Conservation (phyloP, 2,329 filamentous ascomycete species). For the Phyllosticta citribraziliensis region DNA sequence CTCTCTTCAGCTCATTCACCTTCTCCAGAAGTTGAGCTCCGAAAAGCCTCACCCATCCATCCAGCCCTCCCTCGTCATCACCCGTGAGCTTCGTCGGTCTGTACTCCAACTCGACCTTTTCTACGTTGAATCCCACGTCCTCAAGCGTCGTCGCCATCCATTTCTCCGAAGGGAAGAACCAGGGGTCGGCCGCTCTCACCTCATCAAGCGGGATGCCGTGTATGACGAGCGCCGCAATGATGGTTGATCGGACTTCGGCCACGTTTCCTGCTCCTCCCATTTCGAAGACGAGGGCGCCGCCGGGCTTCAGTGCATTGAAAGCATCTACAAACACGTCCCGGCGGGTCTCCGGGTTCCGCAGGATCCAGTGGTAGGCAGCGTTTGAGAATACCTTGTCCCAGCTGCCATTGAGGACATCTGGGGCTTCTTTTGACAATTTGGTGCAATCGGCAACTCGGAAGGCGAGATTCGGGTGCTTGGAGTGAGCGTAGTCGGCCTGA, state of each 20-base stretch:
- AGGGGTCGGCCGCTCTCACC: constrained; percentile 47
- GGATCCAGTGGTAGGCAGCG: constrained; percentile 38
- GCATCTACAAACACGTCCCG: constrained; percentile 45
- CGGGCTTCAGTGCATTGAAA: constrained; percentile 42
- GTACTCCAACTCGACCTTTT: constrained; percentile 51
- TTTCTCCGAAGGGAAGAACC: constrained; percentile 60
- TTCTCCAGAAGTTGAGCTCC: constrained; percentile 49
- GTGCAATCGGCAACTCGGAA: constrained; percentile 25
- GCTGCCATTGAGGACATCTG: constrained; percentile 13
- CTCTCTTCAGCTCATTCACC: constrained; percentile 40
- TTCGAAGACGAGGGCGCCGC: constrained; percentile 55
- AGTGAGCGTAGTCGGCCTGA: constrained; percentile 12
- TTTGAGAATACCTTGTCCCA: constrained; percentile 35
- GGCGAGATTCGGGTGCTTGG: constrained; percentile 13
- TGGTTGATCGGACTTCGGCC: constrained; percentile 49
- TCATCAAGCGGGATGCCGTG: constrained; percentile 42
- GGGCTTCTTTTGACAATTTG: constrained; percentile 13
- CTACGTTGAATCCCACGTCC: constrained; percentile 32
- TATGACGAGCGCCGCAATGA: constrained; percentile 43
- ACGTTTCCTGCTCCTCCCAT: constrained; percentile 64
- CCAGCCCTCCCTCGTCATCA: constrained; percentile 43
- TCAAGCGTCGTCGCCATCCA: constrained; percentile 41
- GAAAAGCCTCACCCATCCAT: constrained; percentile 58
- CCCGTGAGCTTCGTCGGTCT: constrained; percentile 47
- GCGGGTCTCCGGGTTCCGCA: constrained; percentile 39